Evolutionary conservation across 495 filamentous ascomycete genomes (phyloP), one percentile per base, ranked within the genome.

Genomic region (Neurospora terricola): DNA sequence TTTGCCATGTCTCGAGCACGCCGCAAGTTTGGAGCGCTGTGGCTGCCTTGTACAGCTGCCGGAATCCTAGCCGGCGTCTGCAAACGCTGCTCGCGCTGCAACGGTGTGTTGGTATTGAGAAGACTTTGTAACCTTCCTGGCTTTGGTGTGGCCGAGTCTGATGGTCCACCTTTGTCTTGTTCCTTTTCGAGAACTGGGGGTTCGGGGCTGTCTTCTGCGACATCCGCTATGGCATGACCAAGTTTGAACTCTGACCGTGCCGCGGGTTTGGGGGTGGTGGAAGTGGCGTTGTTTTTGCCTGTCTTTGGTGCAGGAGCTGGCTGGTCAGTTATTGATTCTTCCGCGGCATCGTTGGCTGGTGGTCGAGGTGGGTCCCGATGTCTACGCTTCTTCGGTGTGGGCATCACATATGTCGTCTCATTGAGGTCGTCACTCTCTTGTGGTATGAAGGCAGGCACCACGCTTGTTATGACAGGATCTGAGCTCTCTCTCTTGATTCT

Each of bases 401-500:
- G 83, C 38, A 92, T 84, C 71, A 80, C 70, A 30, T 42, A 84
- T 69, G 82, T 79, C 30, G 88, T 89, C 69, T 91, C 89, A 80
- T 96, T 92, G 12, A 95, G 84, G 79, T 96, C 93, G 39, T 93
- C 86, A 71, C 91, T 94, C 74, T 88, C 83, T 71, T 87, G 76
- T 6, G 81, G 78, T 27, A 79, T 74, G 70, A 86, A 82, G 23
- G 70, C 68, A 18, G 73, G 72, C 21, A 73, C 72, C 72, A 78
- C 80, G 30, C 74, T 74, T 12, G 78, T 81, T 62, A 84, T 77
- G 5, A 83, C 80, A 1, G 78, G 80, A 39, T 83, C 79, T 6
- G 79, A 81, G 62, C 74, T 81, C 39, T 80, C 79, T 38, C 59
- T 75, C 72, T 86, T 86, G 18, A 86, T 73, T 72, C 73, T 81